phyloP scores from a whole-genome alignment of 2,329 filamentous ascomycete species.

The Biscogniauxia mediterranea region DNA sequence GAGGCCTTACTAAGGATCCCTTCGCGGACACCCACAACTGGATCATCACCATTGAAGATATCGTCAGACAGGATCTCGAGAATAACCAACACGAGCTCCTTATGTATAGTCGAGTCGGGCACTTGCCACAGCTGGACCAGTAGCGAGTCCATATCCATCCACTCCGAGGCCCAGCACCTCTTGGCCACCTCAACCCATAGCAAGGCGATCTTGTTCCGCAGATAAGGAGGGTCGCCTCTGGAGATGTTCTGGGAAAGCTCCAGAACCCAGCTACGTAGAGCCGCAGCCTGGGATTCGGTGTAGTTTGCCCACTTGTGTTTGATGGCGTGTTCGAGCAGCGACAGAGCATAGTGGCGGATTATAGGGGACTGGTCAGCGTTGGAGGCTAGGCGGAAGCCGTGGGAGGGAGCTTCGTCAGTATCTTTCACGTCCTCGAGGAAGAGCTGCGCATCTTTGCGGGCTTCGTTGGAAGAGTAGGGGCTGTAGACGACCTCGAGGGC shows the following conservation, averaged over 20 bases:
- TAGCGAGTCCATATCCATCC: conserved; percentile 90
- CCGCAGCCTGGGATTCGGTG: conserved; percentile 62
- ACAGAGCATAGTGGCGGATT: conserved; percentile 90
- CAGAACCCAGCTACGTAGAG: conserved; percentile 74
- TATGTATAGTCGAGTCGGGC: conserved; percentile 60
- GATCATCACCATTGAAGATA: conserved; percentile 87
- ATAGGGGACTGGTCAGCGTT: conserved; percentile 73
- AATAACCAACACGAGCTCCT: conserved; percentile 83
- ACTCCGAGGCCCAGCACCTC: conserved; percentile 86
- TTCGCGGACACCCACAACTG: conserved; percentile 78
- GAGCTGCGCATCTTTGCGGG: conserved; percentile 76
- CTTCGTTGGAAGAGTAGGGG: conserved; percentile 74
- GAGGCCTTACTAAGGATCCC: conserved; percentile 83
- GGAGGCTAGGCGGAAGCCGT: conserved; percentile 80
- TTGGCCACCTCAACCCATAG: conserved; percentile 95
- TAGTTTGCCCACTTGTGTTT: conserved; percentile 81
- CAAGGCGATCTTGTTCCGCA: conserved; percentile 91
- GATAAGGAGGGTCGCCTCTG: conserved; percentile 72
- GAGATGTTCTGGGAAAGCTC: conserved; percentile 71
- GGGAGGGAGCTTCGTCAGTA: conserved; percentile 73
- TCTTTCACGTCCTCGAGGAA: conserved; percentile 87
- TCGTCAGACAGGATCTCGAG: conserved; percentile 93
- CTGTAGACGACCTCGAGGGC: conserved; percentile 87
- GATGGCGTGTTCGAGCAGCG: conserved; percentile 85
- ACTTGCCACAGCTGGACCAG: conserved; percentile 81